These are phyloP conservation scores for Boletus nobilissimus DNA, from an alignment of 1,284 basidiomycete genomes.

Conservation along the genomic window DNA sequence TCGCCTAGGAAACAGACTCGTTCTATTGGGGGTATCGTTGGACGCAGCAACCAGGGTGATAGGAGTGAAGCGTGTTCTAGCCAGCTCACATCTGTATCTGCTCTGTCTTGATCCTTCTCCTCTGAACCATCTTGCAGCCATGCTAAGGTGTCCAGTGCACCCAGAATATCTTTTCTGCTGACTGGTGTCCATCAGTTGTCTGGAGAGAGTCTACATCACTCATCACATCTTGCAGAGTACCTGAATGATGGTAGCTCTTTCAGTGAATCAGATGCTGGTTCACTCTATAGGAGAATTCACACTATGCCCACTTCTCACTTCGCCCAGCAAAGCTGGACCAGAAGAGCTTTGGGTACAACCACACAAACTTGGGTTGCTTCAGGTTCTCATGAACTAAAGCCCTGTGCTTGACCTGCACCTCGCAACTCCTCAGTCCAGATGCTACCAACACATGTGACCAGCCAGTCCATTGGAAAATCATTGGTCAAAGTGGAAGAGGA, in stretches of 20 bases:
- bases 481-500: not conserved
- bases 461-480: not conserved
- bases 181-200: slow-evolving; percentile 11
- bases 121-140: slow-evolving; percentile 29
- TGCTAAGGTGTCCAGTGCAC: not conserved
- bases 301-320: not conserved
- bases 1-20: slow-evolving; percentile 1
- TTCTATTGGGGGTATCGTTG: not conserved
- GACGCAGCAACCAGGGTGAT: slow-evolving; percentile 3
- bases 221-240: not conserved
- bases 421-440: not conserved
- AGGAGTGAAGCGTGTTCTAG: slow-evolving; percentile 6
- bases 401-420: slow-evolving; percentile 15
- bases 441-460: not conserved
- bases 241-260: not conserved
- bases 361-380: not conserved
- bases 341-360: not conserved
- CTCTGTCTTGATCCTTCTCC: not conserved
- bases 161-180: slow-evolving; percentile 32
- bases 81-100: slow-evolving; percentile 28
- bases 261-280: slow-evolving; percentile 4
- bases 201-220: not conserved
- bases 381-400: slow-evolving; percentile 28
- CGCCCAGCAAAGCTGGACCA: not conserved
- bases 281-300: not conserved